Percentiles rank a stretch among this genome's conserved stretches.
phyloP scores from a whole-genome alignment of 306 rosid species.

The Prunus dulcis region DNA sequence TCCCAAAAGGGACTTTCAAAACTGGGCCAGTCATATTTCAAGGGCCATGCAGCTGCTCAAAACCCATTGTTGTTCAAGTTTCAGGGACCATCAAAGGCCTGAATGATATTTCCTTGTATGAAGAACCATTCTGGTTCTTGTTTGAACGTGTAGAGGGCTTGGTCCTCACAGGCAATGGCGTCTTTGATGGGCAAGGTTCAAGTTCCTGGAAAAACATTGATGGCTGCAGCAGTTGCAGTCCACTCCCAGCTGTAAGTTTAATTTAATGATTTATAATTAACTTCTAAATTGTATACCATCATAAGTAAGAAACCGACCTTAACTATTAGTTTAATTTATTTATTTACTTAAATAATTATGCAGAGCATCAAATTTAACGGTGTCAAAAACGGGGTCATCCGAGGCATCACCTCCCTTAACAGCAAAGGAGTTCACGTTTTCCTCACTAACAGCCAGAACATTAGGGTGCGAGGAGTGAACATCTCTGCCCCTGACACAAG shows the following conservation, averaged over 20 bases:
- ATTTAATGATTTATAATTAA: background rate
- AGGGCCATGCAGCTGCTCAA: conserved; percentile 58
- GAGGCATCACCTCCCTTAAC: conserved; percentile 35
- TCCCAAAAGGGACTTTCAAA: conserved; percentile 56
- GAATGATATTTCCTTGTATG: conserved; percentile 38
- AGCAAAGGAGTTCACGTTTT: conserved; percentile 48
- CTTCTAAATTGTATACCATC: no score
- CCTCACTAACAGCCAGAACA: conserved; percentile 30
- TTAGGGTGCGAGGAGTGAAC: conserved; percentile 27
- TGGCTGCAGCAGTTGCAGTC: conserved; percentile 41
- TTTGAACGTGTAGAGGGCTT: conserved; percentile 49
- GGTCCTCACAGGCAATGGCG: conserved; percentile 58
- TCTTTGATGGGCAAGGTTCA: conserved; percentile 67
- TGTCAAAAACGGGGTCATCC: conserved; percentile 28
- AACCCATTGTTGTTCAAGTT: conserved; percentile 54
- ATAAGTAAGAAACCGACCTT: no score
- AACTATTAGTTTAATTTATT: background rate
- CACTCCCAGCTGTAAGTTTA: conserved; percentile 60
- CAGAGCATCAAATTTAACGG: conserved; percentile 34
- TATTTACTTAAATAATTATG: background rate
- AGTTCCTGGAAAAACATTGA: conserved; percentile 39
- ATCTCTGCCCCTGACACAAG: conserved; percentile 36
- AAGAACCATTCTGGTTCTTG: conserved; percentile 47
- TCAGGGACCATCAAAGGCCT: conserved; percentile 51
- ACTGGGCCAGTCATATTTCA: conserved; percentile 42